These are phyloP conservation scores for Apostasia shenzhenica DNA, from an alignment of 106 monocot genomes.

Conservation along the genomic window DNA sequence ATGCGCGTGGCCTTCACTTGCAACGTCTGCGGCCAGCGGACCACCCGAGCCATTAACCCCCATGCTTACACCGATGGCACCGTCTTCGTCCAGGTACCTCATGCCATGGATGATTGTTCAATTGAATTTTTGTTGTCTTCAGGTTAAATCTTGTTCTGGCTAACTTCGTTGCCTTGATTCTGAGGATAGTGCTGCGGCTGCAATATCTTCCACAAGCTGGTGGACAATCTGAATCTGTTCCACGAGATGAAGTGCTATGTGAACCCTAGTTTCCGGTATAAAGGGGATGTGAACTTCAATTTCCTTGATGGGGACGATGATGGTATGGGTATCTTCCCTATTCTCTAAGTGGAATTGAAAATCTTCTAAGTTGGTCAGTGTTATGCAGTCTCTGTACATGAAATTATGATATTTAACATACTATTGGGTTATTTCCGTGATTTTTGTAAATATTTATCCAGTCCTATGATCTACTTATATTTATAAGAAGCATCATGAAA, in stretches of 20 bases:
- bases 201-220: slow-evolving; percentile 97
- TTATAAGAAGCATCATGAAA: too few relatives aligned
- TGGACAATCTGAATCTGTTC: slow-evolving; percentile 96
- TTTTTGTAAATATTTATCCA: not conserved
- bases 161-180: not conserved
- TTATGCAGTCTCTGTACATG: slow-evolving; percentile 2
- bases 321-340: slow-evolving; percentile 32
- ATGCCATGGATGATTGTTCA: not conserved
- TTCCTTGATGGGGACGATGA: slow-evolving; percentile 35
- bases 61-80: slow-evolving; percentile 98
- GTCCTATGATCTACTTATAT: too few relatives aligned
- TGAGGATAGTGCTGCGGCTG: slow-evolving; percentile 82
- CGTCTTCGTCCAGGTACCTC: slow-evolving; percentile 88
- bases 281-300: slow-evolving; percentile 55
- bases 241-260: slow-evolving; percentile 98
- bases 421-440: not conserved
- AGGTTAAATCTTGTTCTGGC: not conserved
- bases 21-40: slow-evolving; percentile 96
- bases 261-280: slow-evolving; percentile 66
- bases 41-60: slow-evolving; percentile 96
- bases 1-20: slow-evolving; percentile 97
- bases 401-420: not conserved
- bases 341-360: slow-evolving; percentile 23
- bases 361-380: not conserved
- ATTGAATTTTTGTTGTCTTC: not conserved